Evolutionary conservation across 2,329 filamentous ascomycete genomes (phyloP).

Genomic region (Colletotrichum graminicola): DNA sequence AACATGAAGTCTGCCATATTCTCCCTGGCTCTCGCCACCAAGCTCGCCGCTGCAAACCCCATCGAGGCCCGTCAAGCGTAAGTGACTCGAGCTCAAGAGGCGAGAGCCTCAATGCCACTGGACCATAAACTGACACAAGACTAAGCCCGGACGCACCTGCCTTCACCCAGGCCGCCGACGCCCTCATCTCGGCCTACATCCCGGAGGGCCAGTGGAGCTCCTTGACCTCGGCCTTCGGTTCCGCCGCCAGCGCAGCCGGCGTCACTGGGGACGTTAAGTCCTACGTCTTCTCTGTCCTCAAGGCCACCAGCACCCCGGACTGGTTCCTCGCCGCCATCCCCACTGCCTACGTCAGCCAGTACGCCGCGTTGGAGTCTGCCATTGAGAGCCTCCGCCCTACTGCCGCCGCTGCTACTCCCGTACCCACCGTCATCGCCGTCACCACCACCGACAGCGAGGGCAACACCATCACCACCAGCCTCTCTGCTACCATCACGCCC

Average conservation of each 20-base stretch:
- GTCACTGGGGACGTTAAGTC: constrained; percentile 47
- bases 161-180: constrained; percentile 47
- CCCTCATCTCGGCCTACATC: constrained; percentile 48
- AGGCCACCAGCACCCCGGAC: constrained; percentile 44
- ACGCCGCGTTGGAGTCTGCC: constrained; percentile 42
- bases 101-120: neutral
- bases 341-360: constrained; percentile 42
- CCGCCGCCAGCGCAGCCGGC: constrained; percentile 46
- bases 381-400: constrained; percentile 42
- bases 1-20: constrained; percentile 33
- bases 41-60: constrained; percentile 28
- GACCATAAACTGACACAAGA: constrained; percentile 14
- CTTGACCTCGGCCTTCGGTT: constrained; percentile 45
- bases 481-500: constrained; percentile 41
- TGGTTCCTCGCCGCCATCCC: constrained; percentile 49
- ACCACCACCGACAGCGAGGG: constrained; percentile 46
- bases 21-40: constrained; percentile 31
- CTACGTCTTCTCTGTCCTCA: constrained; percentile 47
- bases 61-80: constrained; percentile 34
- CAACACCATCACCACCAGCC: constrained; percentile 45
- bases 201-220: constrained; percentile 45
- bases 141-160: constrained; percentile 32
- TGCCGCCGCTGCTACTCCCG: constrained; percentile 28
- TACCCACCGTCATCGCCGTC: constrained; percentile 43
- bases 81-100: neutral